These are phyloP conservation scores for Boletus subluridellus DNA, from an alignment of 1,284 basidiomycete species.

Conservation along the genomic window DNA sequence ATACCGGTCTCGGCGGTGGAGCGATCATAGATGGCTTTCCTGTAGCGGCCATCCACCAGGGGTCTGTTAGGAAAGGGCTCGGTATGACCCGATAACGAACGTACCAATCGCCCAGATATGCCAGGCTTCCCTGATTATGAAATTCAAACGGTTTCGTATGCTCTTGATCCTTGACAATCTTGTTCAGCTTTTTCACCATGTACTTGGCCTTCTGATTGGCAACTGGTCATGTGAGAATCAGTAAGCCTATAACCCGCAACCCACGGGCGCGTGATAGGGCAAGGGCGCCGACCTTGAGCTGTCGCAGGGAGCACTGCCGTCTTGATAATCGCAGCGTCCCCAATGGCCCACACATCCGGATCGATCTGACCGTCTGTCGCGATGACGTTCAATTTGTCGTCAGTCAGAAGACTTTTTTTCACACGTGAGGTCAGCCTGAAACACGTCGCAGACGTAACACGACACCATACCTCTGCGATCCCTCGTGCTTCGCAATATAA, in stretches of 20 bases:
- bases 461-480: slow-evolving; percentile 52
- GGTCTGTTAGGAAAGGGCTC: not conserved
- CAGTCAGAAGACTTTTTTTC: slow-evolving; percentile 52
- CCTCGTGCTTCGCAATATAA: slow-evolving; percentile 60
- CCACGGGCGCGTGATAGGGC: slow-evolving; percentile 24
- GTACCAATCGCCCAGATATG: slow-evolving; percentile 75
- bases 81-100: slow-evolving; percentile 27
- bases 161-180: slow-evolving; percentile 45
- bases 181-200: slow-evolving; percentile 66
- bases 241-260: slow-evolving; percentile 28
- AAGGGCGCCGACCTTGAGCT: slow-evolving; percentile 58
- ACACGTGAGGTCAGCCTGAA: slow-evolving; percentile 8
- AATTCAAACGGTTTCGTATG: slow-evolving; percentile 58
- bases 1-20: slow-evolving; percentile 50
- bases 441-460: slow-evolving; percentile 4
- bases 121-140: slow-evolving; percentile 71
- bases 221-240: slow-evolving; percentile 44
- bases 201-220: slow-evolving; percentile 81
- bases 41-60: slow-evolving; percentile 25
- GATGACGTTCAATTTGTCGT: slow-evolving; percentile 61
- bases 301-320: slow-evolving; percentile 74
- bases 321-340: slow-evolving; percentile 68
- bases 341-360: slow-evolving; percentile 78
- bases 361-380: slow-evolving; percentile 56
- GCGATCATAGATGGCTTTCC: slow-evolving; percentile 76